phyloP scores from a whole-genome alignment of 495 filamentous ascomycete genomes.

The Penicillium coffeae region DNA sequence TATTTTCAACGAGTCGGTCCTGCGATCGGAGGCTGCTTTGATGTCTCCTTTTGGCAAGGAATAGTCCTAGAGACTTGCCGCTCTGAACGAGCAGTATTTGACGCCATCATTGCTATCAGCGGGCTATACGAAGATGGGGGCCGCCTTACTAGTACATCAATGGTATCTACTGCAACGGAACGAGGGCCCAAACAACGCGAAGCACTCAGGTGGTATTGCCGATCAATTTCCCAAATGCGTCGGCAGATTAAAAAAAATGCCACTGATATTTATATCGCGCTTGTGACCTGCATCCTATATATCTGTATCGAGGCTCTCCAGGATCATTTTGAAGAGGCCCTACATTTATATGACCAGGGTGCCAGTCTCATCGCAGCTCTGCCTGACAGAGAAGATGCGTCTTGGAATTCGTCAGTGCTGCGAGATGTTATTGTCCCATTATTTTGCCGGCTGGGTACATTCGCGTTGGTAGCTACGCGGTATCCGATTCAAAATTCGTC shows the following conservation, averaged over 20 bases:
- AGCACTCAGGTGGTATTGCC: constrained; percentile 27
- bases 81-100: constrained; percentile 51
- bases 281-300: constrained; percentile 51
- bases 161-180: constrained; percentile 3
- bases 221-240: constrained; percentile 30
- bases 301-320: constrained; percentile 52
- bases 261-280: constrained; percentile 30
- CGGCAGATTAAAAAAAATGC: constrained; percentile 24
- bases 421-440: constrained; percentile 20
- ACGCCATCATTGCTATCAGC: constrained; percentile 49
- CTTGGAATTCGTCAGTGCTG: constrained; percentile 9
- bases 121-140: constrained; percentile 42
- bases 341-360: constrained; percentile 22
- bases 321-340: constrained; percentile 30
- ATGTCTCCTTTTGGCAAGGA: constrained; percentile 49
- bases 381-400: constrained; percentile 9
- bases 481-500: too few relatives aligned
- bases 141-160: constrained; percentile 8
- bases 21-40: constrained; percentile 28
- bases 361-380: constrained; percentile 18
- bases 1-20: not conserved
- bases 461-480: too few relatives aligned
- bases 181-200: constrained; percentile 7
- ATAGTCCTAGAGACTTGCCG: constrained; percentile 51
- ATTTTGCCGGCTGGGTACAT: constrained; percentile 19